Base-by-base conservation (phyloP, 345 rosid genomes). In the Euclidium syriacum region DNA sequence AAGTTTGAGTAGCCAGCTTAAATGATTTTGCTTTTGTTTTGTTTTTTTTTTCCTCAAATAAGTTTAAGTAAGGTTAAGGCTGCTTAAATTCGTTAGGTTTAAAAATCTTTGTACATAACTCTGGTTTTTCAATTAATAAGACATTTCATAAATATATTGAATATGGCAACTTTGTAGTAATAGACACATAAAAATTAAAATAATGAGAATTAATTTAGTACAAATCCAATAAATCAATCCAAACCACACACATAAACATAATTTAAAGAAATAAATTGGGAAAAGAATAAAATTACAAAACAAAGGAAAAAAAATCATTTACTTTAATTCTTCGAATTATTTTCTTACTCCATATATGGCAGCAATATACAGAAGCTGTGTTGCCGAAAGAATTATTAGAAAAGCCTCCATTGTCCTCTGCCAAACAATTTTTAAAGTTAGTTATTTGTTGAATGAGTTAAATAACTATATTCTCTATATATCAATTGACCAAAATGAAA, bases 321-420 rank as follows among this genome's bases (percentile, higher is more conserved):
- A n/a, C n/a, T 32, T 35, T 5, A 32, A 8, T 43, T 40, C 53
- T 60, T 56, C 23, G 12, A 39, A 17, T 72, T 64, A 72, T 47
- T 42, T 62, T 30, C 71, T 40, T 12, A 76, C 73, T 16, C 75
- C 82, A 17, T 87, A 85, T 61, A 87, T 87, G 18, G 86, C 88
- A 32, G 77, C 91, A n/a, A 92, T 81, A 70, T 87, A 92, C 0
- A 87, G 48, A 20, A 92, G 91, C 68, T 92, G 96, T 17, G 95
- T 87, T 4, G 58, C 89, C 3, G 98, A 79, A 25, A 92, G 91
- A 52, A 92, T 92, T 52, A 92, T 83, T 35, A 82, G 16, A 58
- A 92, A 89, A 24, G 98, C 98, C 78, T 92, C 98, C 98, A 92
- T 83, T 44, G 98, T 92, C 73, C 85, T 92, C 97, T 92, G 97